Evolutionary conservation across 805 yeast species (phyloP).

Genomic region (Ogataea sp.): DNA sequence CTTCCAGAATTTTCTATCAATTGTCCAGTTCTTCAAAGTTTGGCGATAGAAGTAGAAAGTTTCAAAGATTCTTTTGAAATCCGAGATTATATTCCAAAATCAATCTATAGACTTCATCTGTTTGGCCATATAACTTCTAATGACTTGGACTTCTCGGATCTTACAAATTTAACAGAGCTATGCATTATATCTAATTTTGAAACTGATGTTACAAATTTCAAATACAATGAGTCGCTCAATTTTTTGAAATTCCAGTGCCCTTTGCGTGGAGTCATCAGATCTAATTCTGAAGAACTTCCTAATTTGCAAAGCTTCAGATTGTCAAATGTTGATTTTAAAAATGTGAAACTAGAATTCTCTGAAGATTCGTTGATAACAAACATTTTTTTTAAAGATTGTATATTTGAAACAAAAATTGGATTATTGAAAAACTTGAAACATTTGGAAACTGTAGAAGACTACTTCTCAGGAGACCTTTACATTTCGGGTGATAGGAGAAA

Average conservation of each 20-base stretch:
- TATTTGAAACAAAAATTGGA: neutral
- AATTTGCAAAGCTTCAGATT: neutral
- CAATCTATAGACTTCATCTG: neutral
- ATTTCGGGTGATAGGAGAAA: neutral
- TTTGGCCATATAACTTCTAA: neutral
- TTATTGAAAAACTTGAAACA: neutral
- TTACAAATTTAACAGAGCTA: neutral
- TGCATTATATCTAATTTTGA: neutral
- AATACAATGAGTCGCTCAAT: too few species aligned
- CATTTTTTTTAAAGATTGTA: neutral
- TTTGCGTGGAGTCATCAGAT: neutral
- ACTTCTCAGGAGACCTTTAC: neutral
- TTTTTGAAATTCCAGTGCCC: neutral
- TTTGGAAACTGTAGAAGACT: neutral
- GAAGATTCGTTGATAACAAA: neutral
- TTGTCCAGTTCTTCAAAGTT: neutral
- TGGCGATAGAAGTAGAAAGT: neutral
- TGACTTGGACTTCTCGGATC: neutral
- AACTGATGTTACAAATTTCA: neutral
- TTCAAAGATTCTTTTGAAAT: neutral
- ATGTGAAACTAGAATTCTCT: neutral
- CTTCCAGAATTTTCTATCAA: neutral
- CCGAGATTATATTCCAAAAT: neutral
- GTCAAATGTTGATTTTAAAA: neutral
- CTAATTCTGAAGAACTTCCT: neutral